Percentiles rank a stretch among this genome's conserved stretches.
phyloP scores from a whole-genome alignment of 192 early-diverging fungal genomes.

The Glomus cerebriforme region DNA sequence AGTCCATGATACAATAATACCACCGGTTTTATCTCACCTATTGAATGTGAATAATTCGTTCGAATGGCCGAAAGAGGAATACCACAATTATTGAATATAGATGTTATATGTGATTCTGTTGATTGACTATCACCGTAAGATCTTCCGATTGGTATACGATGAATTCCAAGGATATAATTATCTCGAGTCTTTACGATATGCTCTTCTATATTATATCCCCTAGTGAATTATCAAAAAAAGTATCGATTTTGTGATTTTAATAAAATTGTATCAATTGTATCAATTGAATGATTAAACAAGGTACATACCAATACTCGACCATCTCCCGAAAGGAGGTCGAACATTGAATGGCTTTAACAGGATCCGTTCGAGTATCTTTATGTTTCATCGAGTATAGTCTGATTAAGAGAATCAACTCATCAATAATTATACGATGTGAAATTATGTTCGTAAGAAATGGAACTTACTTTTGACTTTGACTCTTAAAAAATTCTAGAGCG shows the following conservation, averaged over 20 bases:
- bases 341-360: constrained; percentile 45
- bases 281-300: background rate
- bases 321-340: constrained; percentile 48
- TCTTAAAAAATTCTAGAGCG: constrained; percentile 45
- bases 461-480: constrained; percentile 37
- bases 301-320: constrained; percentile 48
- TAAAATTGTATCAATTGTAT: background rate
- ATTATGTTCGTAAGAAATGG: background rate
- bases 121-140: background rate
- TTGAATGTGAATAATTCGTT: background rate
- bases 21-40: constrained; percentile 62
- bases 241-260: background rate
- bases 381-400: background rate
- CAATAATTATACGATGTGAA: constrained; percentile 35
- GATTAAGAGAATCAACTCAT: background rate
- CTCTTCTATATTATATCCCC: constrained; percentile 83
- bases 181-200: constrained; percentile 86
- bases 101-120: constrained; percentile 36
- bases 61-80: constrained; percentile 43
- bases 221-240: constrained; percentile 36
- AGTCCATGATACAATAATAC: constrained; percentile 96
- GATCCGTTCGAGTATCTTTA: constrained; percentile 28
- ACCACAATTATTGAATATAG: constrained; percentile 36
- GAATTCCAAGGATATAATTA: constrained; percentile 81
- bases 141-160: constrained; percentile 68